Evolutionary conservation across 306 rosid species (phyloP).

Genomic region (Vicia sativa): DNA sequence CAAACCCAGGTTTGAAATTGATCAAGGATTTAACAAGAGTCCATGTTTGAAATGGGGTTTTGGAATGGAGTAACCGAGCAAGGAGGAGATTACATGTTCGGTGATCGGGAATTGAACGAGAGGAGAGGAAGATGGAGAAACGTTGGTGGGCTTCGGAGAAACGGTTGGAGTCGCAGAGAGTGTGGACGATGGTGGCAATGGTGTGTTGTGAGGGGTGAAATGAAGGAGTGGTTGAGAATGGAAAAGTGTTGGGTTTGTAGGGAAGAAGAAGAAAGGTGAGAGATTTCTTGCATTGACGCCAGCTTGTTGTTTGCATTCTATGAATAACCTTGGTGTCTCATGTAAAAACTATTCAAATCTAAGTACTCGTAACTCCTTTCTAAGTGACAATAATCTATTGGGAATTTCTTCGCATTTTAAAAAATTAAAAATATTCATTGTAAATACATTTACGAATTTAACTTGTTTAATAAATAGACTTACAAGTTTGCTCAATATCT

Average conservation of each 20-base stretch:
- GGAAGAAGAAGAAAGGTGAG: slow-evolving; percentile 24
- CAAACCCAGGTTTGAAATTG: slow-evolving; percentile 57
- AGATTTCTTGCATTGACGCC: slow-evolving; percentile 12
- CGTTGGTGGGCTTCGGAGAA: slow-evolving; percentile 73
- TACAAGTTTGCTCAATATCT: too few species aligned
- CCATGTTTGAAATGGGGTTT: slow-evolving; percentile 56
- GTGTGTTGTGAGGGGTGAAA: slow-evolving; percentile 28
- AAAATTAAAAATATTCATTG: too few species aligned
- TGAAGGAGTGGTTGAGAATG: slow-evolving; percentile 10
- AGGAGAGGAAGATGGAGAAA: slow-evolving; percentile 53
- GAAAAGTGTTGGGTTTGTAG: slow-evolving; percentile 32
- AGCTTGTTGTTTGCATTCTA: slow-evolving; percentile 13
- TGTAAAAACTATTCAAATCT: background rate
- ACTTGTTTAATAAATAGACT: too few species aligned
- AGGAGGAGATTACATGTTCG: slow-evolving; percentile 79
- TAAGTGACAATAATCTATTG: too few species aligned
- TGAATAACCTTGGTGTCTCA: background rate
- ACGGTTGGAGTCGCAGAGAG: slow-evolving; percentile 70
- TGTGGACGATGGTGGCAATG: slow-evolving; percentile 59
- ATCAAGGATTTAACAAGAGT: slow-evolving; percentile 44
- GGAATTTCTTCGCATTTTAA: too few species aligned
- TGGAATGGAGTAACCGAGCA: slow-evolving; percentile 64
- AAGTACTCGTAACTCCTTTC: too few species aligned
- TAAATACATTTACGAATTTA: too few species aligned
- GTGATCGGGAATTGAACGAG: slow-evolving; percentile 66